A percentile compares a stretch with the other conserved stretches of the same genome.
Conservation (phyloP, 2,329 filamentous ascomycete genomes). For the Penicillium sp. region DNA sequence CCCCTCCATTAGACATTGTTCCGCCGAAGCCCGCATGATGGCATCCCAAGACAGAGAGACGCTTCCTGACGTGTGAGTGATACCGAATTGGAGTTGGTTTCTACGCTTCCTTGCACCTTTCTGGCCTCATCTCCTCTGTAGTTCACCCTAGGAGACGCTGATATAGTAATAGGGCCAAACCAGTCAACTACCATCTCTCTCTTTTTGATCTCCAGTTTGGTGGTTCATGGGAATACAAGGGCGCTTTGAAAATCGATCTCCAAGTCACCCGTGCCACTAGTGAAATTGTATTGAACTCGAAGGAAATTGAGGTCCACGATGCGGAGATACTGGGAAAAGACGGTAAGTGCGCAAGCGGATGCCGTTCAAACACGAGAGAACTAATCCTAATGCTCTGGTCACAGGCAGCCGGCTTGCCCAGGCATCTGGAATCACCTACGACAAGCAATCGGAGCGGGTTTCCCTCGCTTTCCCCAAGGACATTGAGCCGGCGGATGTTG, state of each 20-base stretch:
- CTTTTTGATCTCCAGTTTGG: conserved; percentile 72
- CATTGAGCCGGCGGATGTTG: conserved; percentile 64
- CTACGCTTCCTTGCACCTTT: background rate
- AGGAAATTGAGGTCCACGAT: conserved; percentile 72
- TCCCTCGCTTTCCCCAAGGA: conserved; percentile 72
- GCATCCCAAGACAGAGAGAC: conserved; percentile 44
- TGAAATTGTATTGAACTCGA: conserved; percentile 77
- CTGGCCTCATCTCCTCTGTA: background rate
- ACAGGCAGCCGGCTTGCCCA: conserved; percentile 37
- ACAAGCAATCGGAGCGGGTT: conserved; percentile 77
- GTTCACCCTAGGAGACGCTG: conserved; percentile 5
- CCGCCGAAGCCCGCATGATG: conserved; percentile 44
- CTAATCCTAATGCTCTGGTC: background rate
- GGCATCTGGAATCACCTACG: conserved; percentile 69
- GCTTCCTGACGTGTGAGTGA: conserved; percentile 44
- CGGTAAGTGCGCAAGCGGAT: conserved; percentile 35
- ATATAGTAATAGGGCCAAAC: conserved; percentile 60
- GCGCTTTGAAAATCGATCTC: conserved; percentile 74
- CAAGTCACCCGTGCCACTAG: conserved; percentile 68
- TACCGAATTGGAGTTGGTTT: background rate
- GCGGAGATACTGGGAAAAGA: conserved; percentile 43
- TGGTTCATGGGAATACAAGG: conserved; percentile 76
- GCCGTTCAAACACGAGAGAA: too few relatives aligned
- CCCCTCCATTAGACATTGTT: conserved; percentile 36
- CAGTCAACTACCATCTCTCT: conserved; percentile 78